Evolutionary conservation across 192 early-diverging fungal species (phyloP).

Genomic region (Oehlia diaphana): DNA sequence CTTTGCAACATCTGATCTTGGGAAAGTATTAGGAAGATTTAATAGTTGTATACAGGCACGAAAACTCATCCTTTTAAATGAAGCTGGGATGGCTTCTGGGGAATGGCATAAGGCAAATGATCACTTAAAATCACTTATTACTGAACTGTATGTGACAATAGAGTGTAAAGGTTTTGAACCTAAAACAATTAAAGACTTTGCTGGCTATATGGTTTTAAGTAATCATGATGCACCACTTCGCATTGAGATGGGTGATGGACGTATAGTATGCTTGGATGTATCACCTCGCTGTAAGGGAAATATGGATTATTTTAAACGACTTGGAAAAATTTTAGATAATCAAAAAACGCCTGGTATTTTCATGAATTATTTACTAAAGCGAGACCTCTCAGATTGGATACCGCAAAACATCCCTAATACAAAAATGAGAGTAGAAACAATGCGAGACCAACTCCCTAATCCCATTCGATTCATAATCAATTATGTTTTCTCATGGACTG

Average conservation of each 20-base stretch:
- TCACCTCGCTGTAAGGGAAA: too few species aligned
- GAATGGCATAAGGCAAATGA: background rate
- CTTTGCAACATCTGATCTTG: background rate
- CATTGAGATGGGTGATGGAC: constrained; percentile 10
- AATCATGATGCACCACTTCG: constrained; percentile 10
- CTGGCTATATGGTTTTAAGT: constrained; percentile 15
- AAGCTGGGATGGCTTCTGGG: background rate
- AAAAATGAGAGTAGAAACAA: background rate
- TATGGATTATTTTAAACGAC: too few species aligned
- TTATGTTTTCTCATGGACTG: background rate
- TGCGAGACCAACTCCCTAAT: too few species aligned
- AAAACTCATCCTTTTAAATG: constrained; percentile 6
- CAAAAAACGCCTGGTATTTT: too few species aligned
- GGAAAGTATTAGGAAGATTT: constrained; percentile 19
- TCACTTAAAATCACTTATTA: constrained; percentile 24
- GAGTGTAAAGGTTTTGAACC: background rate
- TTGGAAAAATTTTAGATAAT: too few species aligned
- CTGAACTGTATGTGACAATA: background rate
- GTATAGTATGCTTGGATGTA: too few species aligned
- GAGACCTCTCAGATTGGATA: too few species aligned
- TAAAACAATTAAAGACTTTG: background rate
- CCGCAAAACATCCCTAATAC: constrained; percentile 4
- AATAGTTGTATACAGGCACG: too few species aligned
- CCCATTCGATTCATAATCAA: constrained; percentile 7
- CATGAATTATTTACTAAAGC: too few species aligned